Conservation (phyloP, 495 filamentous ascomycete species). For the Rhizodiscina lignyota region DNA sequence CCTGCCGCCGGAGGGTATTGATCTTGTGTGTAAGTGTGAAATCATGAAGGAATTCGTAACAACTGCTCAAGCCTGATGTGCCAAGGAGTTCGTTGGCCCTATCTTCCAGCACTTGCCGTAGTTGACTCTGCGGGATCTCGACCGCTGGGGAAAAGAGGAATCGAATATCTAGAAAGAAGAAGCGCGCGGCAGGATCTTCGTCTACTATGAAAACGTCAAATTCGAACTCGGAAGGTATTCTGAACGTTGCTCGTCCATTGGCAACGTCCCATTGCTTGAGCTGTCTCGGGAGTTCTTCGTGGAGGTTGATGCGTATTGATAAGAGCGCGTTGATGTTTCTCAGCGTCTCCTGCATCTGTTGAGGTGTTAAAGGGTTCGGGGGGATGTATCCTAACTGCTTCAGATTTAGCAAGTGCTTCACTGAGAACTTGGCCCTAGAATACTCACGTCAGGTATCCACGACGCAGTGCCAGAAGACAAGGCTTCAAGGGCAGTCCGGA, state of each 20-base stretch:
- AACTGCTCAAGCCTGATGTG: slow-evolving; percentile 50
- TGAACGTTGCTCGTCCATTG: slow-evolving; percentile 74
- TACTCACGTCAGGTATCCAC: slow-evolving; percentile 60
- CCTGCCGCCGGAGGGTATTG: slow-evolving; percentile 59
- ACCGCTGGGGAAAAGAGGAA: slow-evolving; percentile 60
- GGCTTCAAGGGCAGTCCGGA: slow-evolving; percentile 74
- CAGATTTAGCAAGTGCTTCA: slow-evolving; percentile 14
- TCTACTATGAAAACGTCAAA: slow-evolving; percentile 76
- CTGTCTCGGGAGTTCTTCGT: slow-evolving; percentile 54
- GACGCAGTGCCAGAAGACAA: slow-evolving; percentile 56
- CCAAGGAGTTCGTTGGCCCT: slow-evolving; percentile 52
- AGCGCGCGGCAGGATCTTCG: slow-evolving; percentile 62
- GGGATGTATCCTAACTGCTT: slow-evolving; percentile 57
- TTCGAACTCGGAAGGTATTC: slow-evolving; percentile 72
- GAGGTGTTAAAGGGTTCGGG: slow-evolving; percentile 48
- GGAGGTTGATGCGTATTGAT: slow-evolving; percentile 58
- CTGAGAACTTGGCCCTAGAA: slow-evolving; percentile 1
- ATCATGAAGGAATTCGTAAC: slow-evolving; percentile 72
- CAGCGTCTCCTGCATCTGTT: slow-evolving; percentile 48
- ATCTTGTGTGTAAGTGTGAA: slow-evolving; percentile 80
- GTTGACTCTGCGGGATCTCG: slow-evolving; percentile 35
- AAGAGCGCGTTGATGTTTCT: slow-evolving; percentile 71
- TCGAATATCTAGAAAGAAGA: slow-evolving; percentile 85
- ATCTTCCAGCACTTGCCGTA: slow-evolving; percentile 47
- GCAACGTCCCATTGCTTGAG: slow-evolving; percentile 55